A percentile compares a stretch with the other conserved stretches of the same genome.
Conservation (phyloP, 2,329 filamentous ascomycete species). For the Exophiala lecanii-corni region DNA sequence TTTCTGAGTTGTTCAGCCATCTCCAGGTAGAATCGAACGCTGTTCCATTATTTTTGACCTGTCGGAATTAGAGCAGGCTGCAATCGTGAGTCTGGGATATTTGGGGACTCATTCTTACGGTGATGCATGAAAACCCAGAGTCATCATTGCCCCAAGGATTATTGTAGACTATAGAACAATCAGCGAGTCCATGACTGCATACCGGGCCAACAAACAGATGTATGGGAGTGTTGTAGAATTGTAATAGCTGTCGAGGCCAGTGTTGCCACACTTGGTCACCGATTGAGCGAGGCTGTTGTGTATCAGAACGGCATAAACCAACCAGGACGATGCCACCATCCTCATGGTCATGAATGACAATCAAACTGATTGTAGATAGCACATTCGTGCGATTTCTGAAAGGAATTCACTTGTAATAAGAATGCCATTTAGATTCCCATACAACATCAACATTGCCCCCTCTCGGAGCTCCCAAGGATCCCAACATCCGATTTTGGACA, state of each 20-base stretch:
- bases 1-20: slow-evolving; percentile 5
- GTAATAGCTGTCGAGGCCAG: slow-evolving; percentile 3
- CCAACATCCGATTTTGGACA: too few species aligned
- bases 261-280: slow-evolving; percentile 5
- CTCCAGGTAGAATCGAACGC: slow-evolving; percentile 9
- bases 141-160: slow-evolving; percentile 8
- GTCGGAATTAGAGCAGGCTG: neutral
- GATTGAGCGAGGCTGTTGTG: neutral
- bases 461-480: too few species aligned
- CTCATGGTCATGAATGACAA: neutral
- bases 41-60: slow-evolving; percentile 12
- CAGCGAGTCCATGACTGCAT: too few species aligned
- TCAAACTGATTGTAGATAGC: too few species aligned
- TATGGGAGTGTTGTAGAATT: slow-evolving; percentile 12
- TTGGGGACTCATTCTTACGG: neutral
- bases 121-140: slow-evolving; percentile 5
- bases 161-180: slow-evolving; percentile 10
- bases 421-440: too few species aligned
- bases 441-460: slow-evolving; percentile 1
- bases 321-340: too few species aligned
- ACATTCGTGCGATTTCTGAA: neutral
- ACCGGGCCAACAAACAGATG: slow-evolving; percentile 11
- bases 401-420: neutral
- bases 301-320: neutral
- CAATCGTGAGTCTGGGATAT: neutral